Evolutionary conservation across 2,329 filamentous ascomycete species (phyloP), one percentile per base, ranked within the genome.

Genomic region (Epichloe brachyelytri): DNA sequence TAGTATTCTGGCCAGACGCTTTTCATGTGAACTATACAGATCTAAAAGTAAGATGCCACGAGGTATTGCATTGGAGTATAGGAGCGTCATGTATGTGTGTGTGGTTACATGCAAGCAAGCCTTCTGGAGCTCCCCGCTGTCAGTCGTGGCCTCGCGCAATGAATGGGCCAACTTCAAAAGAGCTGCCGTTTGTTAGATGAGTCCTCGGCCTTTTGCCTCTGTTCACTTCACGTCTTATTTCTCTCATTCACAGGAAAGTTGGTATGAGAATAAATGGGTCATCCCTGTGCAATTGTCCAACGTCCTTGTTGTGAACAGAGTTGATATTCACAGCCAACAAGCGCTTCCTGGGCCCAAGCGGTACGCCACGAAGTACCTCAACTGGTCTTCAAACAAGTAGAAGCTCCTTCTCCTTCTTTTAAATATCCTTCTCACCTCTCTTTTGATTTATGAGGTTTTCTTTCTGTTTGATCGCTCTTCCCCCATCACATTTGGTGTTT

Each of bases 91-190:
- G 30, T 49, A 17, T 46, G n/a, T 46, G 17, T 45, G 41, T 46
- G 37, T 50, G 49, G 49, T 50, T 50, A 50, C 49, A 50, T 46
- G 41, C 41, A 46, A 50, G 8, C 22, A 8, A 30, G 37, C 36
- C 34, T 26, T 19, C 26, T 38, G 48, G 36, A 49, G 2, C 40
- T 46, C 36, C 14, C 34, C 15, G 48, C 43, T 39, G 17, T n/a
- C 43, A 46, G 30, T 40, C 34, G 10, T 43, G 40, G 48, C 39
- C n/a, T 37, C 14, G 41, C 17, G 22, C 37, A 14, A 50, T 36
- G 49, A 50, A 20, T 46, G 43, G 33, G 40, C 17, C 19, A 44
- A 20, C 30, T 44, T 17, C 19, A 49, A 49, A 37, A 37, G 5
- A 22, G 34, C 6, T 33, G 33, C 20, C 33, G 48, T 49, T 49